These are phyloP conservation scores for Cordyceps cicadae DNA, from an alignment of 2,329 filamentous ascomycete genomes.

Conservation along the genomic window DNA sequence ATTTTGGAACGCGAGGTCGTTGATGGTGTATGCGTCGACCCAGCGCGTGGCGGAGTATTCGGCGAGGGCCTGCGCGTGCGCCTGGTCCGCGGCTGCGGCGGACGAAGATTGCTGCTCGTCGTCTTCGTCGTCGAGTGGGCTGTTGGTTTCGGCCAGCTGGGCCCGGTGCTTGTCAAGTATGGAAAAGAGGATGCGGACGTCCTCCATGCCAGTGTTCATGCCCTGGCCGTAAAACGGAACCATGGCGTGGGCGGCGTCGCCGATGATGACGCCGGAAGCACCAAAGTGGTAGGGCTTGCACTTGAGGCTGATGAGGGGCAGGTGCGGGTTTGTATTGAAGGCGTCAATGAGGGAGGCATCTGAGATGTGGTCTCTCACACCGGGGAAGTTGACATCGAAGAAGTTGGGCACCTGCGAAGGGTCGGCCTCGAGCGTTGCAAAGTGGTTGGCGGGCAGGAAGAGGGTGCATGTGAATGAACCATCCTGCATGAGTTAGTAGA, in stretches of 20 bases:
- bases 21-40: constrained; percentile 79
- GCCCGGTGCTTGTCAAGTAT: constrained; percentile 61
- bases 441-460: constrained; percentile 70
- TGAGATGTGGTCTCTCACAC: constrained; percentile 66
- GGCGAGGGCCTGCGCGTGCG: constrained; percentile 56
- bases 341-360: constrained; percentile 61
- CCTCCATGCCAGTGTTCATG: constrained; percentile 94
- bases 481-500: constrained; percentile 43
- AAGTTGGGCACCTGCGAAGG: constrained; percentile 56
- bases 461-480: constrained; percentile 92
- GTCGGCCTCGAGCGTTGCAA: constrained; percentile 56
- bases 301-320: constrained; percentile 89
- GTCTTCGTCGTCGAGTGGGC: constrained; percentile 22
- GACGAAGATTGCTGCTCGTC: constrained; percentile 15
- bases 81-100: constrained; percentile 39
- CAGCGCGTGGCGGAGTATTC: constrained; percentile 69
- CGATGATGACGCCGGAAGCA: constrained; percentile 72
- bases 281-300: constrained; percentile 79
- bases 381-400: constrained; percentile 80
- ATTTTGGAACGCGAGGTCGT: constrained; percentile 82
- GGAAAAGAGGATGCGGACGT: constrained; percentile 80
- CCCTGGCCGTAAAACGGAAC: constrained; percentile 98
- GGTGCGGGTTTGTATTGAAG: constrained; percentile 75
- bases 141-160: constrained; percentile 35
- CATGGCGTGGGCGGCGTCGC: constrained; percentile 95